Conservation (phyloP, 768 basidiomycete genomes). For the Lactarius tabidus region DNA sequence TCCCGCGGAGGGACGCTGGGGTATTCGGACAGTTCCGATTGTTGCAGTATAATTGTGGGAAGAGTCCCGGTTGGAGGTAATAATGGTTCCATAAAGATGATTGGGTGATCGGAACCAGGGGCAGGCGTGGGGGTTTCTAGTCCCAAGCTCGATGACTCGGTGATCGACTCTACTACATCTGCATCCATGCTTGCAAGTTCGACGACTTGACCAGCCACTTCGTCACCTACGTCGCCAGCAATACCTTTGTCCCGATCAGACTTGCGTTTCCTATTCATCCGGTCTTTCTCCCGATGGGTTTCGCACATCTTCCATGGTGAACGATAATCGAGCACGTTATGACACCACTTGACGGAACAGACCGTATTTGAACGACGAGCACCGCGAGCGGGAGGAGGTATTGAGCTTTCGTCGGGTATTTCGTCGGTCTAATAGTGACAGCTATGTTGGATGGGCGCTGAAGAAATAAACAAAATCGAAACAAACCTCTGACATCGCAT, state of each 20-base stretch:
- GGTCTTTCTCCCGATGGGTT: conserved; percentile 39
- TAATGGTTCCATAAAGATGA: conserved; percentile 24
- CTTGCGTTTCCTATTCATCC: conserved; percentile 32
- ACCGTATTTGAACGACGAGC: conserved; percentile 35
- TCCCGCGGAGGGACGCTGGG: conserved; percentile 2
- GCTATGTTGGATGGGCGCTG: not conserved
- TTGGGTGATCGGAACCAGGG: not conserved
- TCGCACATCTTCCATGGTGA: conserved; percentile 50
- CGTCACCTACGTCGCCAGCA: conserved; percentile 8
- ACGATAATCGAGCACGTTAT: conserved; percentile 41
- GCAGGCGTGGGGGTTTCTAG: not conserved
- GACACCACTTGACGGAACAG: conserved; percentile 40
- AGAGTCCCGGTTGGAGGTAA: conserved; percentile 14
- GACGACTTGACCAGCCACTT: not conserved
- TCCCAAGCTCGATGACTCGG: not conserved
- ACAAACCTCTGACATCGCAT: conserved; percentile 15
- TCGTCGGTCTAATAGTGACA: conserved; percentile 9
- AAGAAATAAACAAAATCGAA: not conserved
- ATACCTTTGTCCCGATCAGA: conserved; percentile 28
- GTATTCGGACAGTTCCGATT: conserved; percentile 6
- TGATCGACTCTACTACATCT: not conserved
- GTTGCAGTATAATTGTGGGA: not conserved
- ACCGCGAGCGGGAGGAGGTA: conserved; percentile 33
- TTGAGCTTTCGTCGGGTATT: conserved; percentile 19
- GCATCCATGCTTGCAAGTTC: not conserved